Base-by-base conservation (phyloP, 2,329 filamentous ascomycete genomes). In the Magnaporthales sp. region DNA sequence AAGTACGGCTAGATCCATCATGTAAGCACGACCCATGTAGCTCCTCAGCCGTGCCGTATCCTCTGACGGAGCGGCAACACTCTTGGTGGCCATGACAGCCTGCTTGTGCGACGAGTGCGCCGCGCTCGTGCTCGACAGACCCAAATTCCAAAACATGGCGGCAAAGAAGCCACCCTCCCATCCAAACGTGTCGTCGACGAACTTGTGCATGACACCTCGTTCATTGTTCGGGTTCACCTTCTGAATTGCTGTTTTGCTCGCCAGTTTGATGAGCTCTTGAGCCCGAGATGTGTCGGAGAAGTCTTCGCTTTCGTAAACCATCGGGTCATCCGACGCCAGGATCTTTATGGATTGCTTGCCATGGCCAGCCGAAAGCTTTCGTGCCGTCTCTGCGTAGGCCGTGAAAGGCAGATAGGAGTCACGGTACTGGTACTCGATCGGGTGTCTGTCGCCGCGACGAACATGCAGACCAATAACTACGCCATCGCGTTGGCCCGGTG, bases 101-200 rank as follows among this genome's bases (percentile, higher is more conserved):
- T 62, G 60, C 27, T 62, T n/a, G 26, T 62, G 60, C 22, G 62
- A 63, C 62, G 62, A 63, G 32, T 76, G 75, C 22, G 71, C 77
- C 15, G 76, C 80, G 72, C 76, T 81, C 67, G 69, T 66, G 6
- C 77, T 76, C 62, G 77, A 74, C n/a, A 78, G 74, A 4, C 91
- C 92, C 0, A 96, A 80, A 64, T 88, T 89, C 86, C 90, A 93
- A 77, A 96, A 96, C 77, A 95, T 89, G 72, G 87, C 85, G 15
- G 85, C 84, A 77, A 90, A 96, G 80, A 96, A 96, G 1, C 92
- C 92, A 22, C 92, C 92, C 75, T 96, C 92, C 92, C 92, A 96
- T 31, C 92, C 92, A 56, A 91, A 88, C 1, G 88, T 85, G 73
- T 93, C 89, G 68, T 93, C 91, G 46, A 91, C 83, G 74, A 91